Evolutionary conservation across 192 early-diverging fungal species (phyloP).

Genomic region (Chytriomyces hyalinus): DNA sequence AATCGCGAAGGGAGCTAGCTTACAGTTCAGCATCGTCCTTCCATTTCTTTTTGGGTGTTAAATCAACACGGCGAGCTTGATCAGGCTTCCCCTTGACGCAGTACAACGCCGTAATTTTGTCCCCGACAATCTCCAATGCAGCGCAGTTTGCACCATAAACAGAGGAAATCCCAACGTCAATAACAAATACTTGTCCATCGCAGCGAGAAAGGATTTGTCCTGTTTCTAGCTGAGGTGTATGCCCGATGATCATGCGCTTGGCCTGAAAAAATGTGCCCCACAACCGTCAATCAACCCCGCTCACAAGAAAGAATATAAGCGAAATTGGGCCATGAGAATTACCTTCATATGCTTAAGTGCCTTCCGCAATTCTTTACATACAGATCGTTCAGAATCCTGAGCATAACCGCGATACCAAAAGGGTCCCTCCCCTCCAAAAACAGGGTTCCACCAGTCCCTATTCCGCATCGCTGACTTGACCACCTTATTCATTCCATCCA

Average conservation of each 20-base stretch:
- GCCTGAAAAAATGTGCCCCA: conserved; percentile 42
- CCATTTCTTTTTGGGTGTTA: conserved; percentile 8
- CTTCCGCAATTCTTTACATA: conserved; percentile 52
- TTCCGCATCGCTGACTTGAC: conserved; percentile 40
- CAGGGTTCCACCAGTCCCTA: conserved; percentile 25
- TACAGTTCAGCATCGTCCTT: conserved; percentile 15
- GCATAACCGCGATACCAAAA: conserved; percentile 71
- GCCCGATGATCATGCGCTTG: conserved; percentile 71
- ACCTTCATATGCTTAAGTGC: conserved; percentile 52
- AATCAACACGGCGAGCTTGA: conserved; percentile 23
- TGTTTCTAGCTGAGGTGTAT: conserved; percentile 33
- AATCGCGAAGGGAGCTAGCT: not conserved
- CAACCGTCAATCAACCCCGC: not conserved
- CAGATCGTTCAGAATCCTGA: conserved; percentile 48
- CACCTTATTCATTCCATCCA: conserved; percentile 57
- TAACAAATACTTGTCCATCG: conserved; percentile 63
- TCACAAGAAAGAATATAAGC: not conserved
- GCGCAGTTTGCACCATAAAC: conserved; percentile 73
- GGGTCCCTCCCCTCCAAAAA: conserved; percentile 52
- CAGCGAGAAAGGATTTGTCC: conserved; percentile 66
- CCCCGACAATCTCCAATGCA: conserved; percentile 72
- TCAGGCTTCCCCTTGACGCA: conserved; percentile 31
- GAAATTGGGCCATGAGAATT: conserved; percentile 24
- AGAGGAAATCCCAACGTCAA: conserved; percentile 75
- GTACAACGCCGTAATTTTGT: conserved; percentile 61